Percentiles rank a stretch among this genome's conserved stretches.
These are phyloP conservation scores for Ottelia alismoides DNA, from an alignment of 106 monocot species.

Conservation along the genomic window DNA sequence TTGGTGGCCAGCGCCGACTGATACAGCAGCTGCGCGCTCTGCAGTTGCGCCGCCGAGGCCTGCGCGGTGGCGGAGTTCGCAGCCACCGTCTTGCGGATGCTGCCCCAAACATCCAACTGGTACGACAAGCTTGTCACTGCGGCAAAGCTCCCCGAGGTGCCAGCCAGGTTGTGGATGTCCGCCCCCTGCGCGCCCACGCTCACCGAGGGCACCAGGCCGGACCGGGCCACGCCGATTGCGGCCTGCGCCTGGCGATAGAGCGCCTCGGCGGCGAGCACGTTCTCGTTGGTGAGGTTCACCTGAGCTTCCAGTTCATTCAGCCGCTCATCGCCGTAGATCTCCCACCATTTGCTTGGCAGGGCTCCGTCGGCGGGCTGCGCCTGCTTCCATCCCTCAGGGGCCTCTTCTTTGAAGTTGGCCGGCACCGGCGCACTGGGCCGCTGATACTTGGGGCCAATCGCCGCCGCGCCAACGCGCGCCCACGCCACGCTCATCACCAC, in stretches of 20 bases:
- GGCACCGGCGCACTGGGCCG: no score
- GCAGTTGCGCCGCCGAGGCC: neutral
- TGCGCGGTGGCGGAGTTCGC: neutral
- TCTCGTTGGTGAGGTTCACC: neutral
- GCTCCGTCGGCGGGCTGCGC: neutral
- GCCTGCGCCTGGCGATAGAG: neutral
- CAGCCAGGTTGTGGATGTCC: no score
- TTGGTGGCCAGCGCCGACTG: neutral
- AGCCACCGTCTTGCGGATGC: neutral
- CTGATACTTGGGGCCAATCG: no score
- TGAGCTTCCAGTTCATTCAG: neutral
- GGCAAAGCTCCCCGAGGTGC: no score
- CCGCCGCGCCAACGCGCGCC: no score
- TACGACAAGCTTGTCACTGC: no score
- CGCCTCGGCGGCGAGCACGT: neutral
- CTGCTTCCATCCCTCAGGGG: neutral
- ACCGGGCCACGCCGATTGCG: neutral
- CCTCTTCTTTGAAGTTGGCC: neutral
- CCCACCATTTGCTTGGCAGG: neutral
- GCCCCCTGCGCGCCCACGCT: no score
- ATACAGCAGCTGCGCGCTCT: neutral
- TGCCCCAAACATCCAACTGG: neutral
- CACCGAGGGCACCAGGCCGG: neutral
- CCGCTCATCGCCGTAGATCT: neutral
- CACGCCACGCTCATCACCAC: no score